Percentiles rank a stretch among this genome's conserved stretches.
Conservation (phyloP, 257 asterid genomes). For the Gentiana macrophylla region DNA sequence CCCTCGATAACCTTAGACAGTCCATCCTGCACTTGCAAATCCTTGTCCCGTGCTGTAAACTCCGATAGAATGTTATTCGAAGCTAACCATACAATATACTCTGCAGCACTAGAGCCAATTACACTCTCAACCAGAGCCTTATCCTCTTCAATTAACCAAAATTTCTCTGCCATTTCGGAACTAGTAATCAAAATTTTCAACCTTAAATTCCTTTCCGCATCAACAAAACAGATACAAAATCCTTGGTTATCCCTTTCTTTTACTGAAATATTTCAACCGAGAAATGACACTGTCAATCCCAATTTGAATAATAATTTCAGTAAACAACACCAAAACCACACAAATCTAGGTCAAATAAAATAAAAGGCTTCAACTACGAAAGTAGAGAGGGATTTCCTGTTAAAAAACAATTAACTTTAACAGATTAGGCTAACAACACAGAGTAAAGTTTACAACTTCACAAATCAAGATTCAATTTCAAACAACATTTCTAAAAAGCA, state of each 20-base stretch:
- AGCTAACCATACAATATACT: slow-evolving; percentile 65
- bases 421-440: too few species aligned
- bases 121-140: slow-evolving; percentile 51
- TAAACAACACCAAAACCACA: too few species aligned
- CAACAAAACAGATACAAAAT: too few species aligned
- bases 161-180: slow-evolving; percentile 45
- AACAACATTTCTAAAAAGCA: too few species aligned
- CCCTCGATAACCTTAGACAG: slow-evolving; percentile 67
- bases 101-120: slow-evolving; percentile 65
- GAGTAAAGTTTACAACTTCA: too few species aligned
- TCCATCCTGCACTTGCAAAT: slow-evolving; percentile 61
- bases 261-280: background rate
- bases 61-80: slow-evolving; percentile 63
- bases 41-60: slow-evolving; percentile 51
- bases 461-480: too few species aligned
- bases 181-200: slow-evolving; percentile 4
- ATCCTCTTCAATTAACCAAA: slow-evolving; percentile 55
- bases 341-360: too few species aligned
- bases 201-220: background rate
- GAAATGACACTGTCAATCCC: background rate
- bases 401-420: too few species aligned
- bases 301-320: background rate
- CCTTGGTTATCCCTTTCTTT: too few species aligned
- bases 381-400: too few species aligned
- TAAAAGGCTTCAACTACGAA: too few species aligned